Evolutionary conservation across 768 basidiomycete genomes (phyloP), one percentile per base, ranked within the genome.

Genomic region (Leccinum subgranulosum): DNA sequence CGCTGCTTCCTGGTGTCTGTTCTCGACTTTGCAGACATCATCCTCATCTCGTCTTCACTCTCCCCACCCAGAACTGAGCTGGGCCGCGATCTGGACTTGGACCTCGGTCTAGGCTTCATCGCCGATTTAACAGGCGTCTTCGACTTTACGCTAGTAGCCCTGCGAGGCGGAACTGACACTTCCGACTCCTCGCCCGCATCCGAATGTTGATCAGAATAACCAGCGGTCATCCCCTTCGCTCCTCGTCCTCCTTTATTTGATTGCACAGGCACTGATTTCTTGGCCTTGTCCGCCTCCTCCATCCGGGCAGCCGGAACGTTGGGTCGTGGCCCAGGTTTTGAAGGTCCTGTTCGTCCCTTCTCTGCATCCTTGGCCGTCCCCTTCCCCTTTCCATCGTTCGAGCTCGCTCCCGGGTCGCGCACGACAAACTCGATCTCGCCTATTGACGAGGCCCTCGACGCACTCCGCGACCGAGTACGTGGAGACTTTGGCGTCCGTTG

Each of bases 101-200:
- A 60, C 19, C 49, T 64, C 6, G 63, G 58, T 41, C 63, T 64
- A 29, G 63, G 65, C 28, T 62, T 71, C 70, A 71, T 71, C 9
- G 64, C 64, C 2, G 65, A 66, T 39, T 62, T 69, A 53, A 71
- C 53, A 11, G 70, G 67, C 0, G 70, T 71, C 19, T 5, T 49
- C 5, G 57, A 53, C 8, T 25, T 54, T 8, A 31, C 14, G 12
- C 23, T 54, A 29, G 34, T 11, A 0, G 31, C 6, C 48, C 49
- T 62, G n/a, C 65, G 59, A n/a, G 61, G 60, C 0, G 66, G 60
- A 8, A 57, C 33, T 5, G 64, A 58, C 5, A 17, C 51, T 21
- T 62, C 59, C 3, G 59, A 60, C 8, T 1, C 51, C 11, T 34
- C 29, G 10, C 21, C 3, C 21, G 4, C 8, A n/a, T 49, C 50